Evolutionary conservation across 2,329 filamentous ascomycete species (phyloP).

Genomic region (Pestalotiopsis sp.): DNA sequence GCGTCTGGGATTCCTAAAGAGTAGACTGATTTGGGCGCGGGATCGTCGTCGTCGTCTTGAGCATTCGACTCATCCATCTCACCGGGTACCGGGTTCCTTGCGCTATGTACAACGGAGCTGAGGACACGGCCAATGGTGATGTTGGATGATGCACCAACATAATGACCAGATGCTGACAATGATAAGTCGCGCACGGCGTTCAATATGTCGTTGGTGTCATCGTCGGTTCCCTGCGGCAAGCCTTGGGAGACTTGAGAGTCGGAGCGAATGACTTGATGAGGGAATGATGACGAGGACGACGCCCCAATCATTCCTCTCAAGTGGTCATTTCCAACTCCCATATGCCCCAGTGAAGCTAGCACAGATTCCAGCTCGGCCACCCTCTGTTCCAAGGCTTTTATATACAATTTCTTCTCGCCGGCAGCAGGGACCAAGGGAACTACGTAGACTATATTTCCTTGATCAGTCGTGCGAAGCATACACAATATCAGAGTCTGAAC

Average conservation of each 20-base stretch:
- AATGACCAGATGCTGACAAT: conserved; percentile 31
- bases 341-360: conserved; percentile 27
- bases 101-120: conserved; percentile 31
- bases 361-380: conserved; percentile 29
- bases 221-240: conserved; percentile 22
- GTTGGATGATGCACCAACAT: conserved; percentile 31
- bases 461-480: background rate
- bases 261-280: conserved; percentile 17
- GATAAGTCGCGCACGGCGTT: conserved; percentile 31
- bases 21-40: conserved; percentile 31
- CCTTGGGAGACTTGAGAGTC: conserved; percentile 15
- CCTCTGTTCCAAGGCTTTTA: conserved; percentile 31
- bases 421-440: conserved; percentile 32
- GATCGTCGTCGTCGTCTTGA: conserved; percentile 23
- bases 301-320: conserved; percentile 20
- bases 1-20: conserved; percentile 24
- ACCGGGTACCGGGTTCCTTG: conserved; percentile 18
- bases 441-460: conserved; percentile 26
- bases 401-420: conserved; percentile 32
- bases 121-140: conserved; percentile 34
- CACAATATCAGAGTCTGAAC: conserved; percentile 12
- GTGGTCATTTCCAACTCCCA: conserved; percentile 22
- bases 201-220: conserved; percentile 30
- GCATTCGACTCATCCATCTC: conserved; percentile 18
- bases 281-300: conserved; percentile 15